These are phyloP conservation scores for Coelastrella sp. DNA, from an alignment of 139 green algal species.

Conservation along the genomic window DNA sequence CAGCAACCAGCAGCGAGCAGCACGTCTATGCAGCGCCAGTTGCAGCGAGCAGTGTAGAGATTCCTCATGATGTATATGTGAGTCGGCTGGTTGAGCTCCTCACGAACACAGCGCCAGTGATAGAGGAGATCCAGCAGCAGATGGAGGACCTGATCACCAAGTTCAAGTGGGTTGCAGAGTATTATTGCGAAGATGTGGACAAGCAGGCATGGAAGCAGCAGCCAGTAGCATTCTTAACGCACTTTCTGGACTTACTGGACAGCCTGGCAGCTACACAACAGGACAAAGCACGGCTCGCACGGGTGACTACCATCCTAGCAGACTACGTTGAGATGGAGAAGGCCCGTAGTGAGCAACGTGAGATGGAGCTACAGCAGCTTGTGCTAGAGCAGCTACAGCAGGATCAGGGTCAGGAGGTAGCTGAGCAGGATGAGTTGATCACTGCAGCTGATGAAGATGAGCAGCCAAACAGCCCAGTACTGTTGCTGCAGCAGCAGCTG, in stretches of 20 bases:
- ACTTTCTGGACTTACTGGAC: constrained; percentile 43
- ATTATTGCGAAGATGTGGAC: constrained; percentile 28
- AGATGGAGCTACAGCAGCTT: neutral
- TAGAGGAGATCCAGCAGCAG: neutral
- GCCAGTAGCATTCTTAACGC: constrained; percentile 25
- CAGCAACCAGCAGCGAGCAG: neutral
- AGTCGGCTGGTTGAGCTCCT: constrained; percentile 1
- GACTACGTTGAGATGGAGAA: constrained; percentile 1
- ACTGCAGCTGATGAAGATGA: no score
- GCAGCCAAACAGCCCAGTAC: neutral
- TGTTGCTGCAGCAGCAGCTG: constrained; percentile 26
- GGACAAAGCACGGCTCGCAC: constrained; percentile 1
- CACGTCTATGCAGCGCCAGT: no score
- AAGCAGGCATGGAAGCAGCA: constrained; percentile 37
- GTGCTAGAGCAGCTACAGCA: neutral
- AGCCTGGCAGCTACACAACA: neutral
- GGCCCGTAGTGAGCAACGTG: neutral
- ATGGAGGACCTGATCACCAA: constrained; percentile 4
- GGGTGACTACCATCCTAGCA: constrained; percentile 17
- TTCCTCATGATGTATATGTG: constrained; percentile 1
- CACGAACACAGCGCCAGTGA: neutral
- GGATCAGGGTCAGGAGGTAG: no score
- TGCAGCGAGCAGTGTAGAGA: neutral
- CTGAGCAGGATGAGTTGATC: no score
- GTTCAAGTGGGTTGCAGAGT: constrained; percentile 37